Evolutionary conservation across 305 asterid genomes (phyloP).

Genomic region (Lippia alba): DNA sequence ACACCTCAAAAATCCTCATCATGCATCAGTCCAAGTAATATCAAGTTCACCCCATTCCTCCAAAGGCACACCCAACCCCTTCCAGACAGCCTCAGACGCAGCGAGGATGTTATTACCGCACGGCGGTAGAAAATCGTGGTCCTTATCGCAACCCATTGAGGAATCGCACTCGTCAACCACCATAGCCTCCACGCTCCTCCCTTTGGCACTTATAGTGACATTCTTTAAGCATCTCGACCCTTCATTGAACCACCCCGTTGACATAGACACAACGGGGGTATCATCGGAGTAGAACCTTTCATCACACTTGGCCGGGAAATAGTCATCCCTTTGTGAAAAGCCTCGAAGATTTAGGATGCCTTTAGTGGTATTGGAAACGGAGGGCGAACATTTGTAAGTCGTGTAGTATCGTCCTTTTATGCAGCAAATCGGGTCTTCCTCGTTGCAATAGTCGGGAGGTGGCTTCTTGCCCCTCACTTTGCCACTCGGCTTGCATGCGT

Average conservation of each 20-base stretch:
- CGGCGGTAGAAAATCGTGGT: constrained; percentile 49
- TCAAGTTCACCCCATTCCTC: constrained; percentile 41
- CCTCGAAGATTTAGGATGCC: constrained; percentile 47
- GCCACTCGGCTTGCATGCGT: constrained; percentile 51
- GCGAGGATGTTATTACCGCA: constrained; percentile 52
- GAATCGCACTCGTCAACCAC: constrained; percentile 57
- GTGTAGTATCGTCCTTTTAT: constrained; percentile 44
- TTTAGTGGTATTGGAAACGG: constrained; percentile 32
- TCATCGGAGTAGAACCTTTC: constrained; percentile 48
- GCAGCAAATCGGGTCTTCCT: constrained; percentile 42
- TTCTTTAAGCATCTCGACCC: constrained; percentile 46
- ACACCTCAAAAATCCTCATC: background rate
- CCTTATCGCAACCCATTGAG: constrained; percentile 50
- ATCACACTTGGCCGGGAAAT: constrained; percentile 52
- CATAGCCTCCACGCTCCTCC: constrained; percentile 39
- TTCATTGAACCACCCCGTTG: constrained; percentile 55
- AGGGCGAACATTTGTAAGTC: constrained; percentile 43
- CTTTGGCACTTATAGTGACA: constrained; percentile 45
- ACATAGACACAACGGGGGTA: constrained; percentile 46
- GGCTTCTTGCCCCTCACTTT: constrained; percentile 45
- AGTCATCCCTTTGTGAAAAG: constrained; percentile 51
- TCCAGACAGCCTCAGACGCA: constrained; percentile 62
- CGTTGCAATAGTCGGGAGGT: constrained; percentile 49
- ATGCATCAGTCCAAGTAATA: constrained; percentile 41
- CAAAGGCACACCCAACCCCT: constrained; percentile 47